Evolutionary conservation across 2,329 filamentous ascomycete species (phyloP).

Genomic region (Pestalotiopsis sp.): DNA sequence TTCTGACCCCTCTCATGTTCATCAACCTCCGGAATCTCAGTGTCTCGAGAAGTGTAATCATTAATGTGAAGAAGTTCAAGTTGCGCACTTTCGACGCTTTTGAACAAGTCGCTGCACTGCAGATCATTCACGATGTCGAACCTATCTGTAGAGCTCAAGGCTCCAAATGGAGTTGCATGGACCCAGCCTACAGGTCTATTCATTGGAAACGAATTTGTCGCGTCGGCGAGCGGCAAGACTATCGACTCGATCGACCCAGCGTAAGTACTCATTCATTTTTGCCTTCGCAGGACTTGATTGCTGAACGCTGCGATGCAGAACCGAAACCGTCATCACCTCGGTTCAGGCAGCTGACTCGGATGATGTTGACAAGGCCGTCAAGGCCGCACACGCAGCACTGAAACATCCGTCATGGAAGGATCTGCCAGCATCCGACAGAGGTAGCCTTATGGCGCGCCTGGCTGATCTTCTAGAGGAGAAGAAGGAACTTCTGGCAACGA

Average conservation of each 20-base stretch:
- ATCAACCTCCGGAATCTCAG: too few relatives aligned
- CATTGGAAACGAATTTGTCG: constrained; percentile 75
- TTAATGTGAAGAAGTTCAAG: neutral
- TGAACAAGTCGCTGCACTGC: neutral
- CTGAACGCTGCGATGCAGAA: constrained; percentile 17
- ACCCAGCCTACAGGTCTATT: constrained; percentile 67
- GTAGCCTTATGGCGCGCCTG: constrained; percentile 68
- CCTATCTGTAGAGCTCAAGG: constrained; percentile 57
- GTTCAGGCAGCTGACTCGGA: constrained; percentile 65
- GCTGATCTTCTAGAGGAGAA: constrained; percentile 70
- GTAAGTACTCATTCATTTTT: constrained; percentile 37
- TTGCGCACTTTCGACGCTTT: neutral
- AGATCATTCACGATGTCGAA: constrained; percentile 25
- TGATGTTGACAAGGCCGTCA: constrained; percentile 67
- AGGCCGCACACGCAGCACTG: constrained; percentile 68
- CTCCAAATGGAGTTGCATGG: constrained; percentile 70
- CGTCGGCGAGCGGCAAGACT: constrained; percentile 55
- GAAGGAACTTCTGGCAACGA: constrained; percentile 44
- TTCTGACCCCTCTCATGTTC: too few relatives aligned
- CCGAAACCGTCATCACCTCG: constrained; percentile 61
- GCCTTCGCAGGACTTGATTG: neutral
- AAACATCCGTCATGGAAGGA: constrained; percentile 69
- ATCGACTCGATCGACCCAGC: constrained; percentile 68
- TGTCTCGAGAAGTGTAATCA: too few relatives aligned
- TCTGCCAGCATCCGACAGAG: constrained; percentile 65